Base-by-base conservation (phyloP, 1,139 yeast species). In the Sugiyamaella neomexicana region DNA sequence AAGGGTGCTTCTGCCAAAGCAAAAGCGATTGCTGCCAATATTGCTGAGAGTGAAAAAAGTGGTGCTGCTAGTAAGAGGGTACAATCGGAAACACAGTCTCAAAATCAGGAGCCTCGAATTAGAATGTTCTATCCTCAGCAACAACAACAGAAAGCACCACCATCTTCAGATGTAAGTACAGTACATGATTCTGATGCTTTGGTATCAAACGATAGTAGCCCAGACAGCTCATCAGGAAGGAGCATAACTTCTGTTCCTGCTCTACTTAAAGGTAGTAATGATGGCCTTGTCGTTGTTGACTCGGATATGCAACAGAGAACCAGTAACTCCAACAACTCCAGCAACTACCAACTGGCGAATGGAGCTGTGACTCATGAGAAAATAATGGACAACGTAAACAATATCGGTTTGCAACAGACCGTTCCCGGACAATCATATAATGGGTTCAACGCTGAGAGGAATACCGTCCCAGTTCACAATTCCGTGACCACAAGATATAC, bases 121-220 rank as follows among this genome's bases (percentile, higher is more conserved):
- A 38, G 41, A 34, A 44, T 44, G 39, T 44, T 44, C 39, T 44
- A 44, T 20, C 31, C 49, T 27, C 15, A 17, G n/a, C 32, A 42
- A 10, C 49, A 36, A 13, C 32, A 34, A n/a, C 29, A 29, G n/a
- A 39, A 17, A 23, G n/a, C n/a, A n/a, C 48, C 3, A 16, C 46
- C 31, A 15, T 10, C 29, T 6, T 12, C 16, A n/a, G 46, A 20
- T 5, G 37, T 25, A 9, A 17, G 9, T 16, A 15, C n/a, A 9
- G 46, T 29, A n/a, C 42, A 45, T 2, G 49, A 45, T 10, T 45
- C 49, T 7, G 49, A 45, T 23, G 42, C n/a, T 13, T 6, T 36
- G n/a, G 36, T 45, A 34, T 45, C 49, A 15, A 45, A 45, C 34
- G 49, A 29, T 15, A 45, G 49, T 29, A 45, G 49, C n/a, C 49